A percentile compares a stretch with the other conserved stretches of the same genome.
Evolutionary conservation across 306 rosid species (phyloP).

Genomic region (Dryas drummondii): DNA sequence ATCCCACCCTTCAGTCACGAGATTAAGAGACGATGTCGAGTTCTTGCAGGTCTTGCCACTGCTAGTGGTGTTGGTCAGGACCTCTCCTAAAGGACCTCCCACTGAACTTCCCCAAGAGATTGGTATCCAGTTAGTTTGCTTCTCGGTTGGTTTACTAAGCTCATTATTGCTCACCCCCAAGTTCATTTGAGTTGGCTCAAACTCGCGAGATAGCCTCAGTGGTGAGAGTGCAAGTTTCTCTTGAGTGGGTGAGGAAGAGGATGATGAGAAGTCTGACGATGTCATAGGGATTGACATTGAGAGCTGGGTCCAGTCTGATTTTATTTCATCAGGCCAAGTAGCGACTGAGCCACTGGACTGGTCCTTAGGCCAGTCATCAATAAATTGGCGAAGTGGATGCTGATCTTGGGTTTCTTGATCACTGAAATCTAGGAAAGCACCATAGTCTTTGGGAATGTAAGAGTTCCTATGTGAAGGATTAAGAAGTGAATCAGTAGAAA

Average conservation of each 20-base stretch:
- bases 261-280: constrained; percentile 40
- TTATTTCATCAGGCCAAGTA: constrained; percentile 45
- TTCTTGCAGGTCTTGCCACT: constrained; percentile 23
- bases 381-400: constrained; percentile 42
- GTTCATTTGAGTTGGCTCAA: constrained; percentile 37
- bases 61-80: constrained; percentile 32
- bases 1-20: constrained; percentile 47
- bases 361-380: constrained; percentile 44
- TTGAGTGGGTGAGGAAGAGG: constrained; percentile 40
- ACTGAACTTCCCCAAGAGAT: constrained; percentile 39
- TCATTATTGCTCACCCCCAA: constrained; percentile 27
- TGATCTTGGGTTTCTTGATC: constrained; percentile 40
- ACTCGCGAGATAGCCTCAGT: constrained; percentile 37
- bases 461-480: constrained; percentile 45
- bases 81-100: constrained; percentile 64
- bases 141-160: constrained; percentile 7
- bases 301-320: constrained; percentile 51
- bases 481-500: constrained; percentile 47
- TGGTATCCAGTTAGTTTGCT: constrained; percentile 32
- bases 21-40: constrained; percentile 32
- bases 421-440: constrained; percentile 42
- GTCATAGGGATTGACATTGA: constrained; percentile 52
- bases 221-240: constrained; percentile 40
- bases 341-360: constrained; percentile 33
- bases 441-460: constrained; percentile 38